Base-by-base conservation (phyloP, 1,139 yeast genomes). In the Kodamaea derodonti region DNA sequence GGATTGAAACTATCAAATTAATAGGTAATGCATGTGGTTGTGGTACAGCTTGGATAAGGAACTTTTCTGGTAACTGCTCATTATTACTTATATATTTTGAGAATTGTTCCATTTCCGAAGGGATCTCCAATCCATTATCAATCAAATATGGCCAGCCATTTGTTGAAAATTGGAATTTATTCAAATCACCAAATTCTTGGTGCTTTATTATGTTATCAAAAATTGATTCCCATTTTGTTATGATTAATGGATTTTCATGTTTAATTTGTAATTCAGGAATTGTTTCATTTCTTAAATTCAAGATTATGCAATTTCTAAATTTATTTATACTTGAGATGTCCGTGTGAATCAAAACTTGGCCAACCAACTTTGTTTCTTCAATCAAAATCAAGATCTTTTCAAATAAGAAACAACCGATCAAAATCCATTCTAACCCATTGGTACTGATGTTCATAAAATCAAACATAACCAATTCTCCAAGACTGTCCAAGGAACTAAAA, bases 161-260 rank as follows among this genome's bases (percentile, higher is more conserved):
- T 1, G 72, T 61, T 1, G 84, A 72, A 40, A 76, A 54, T 47
- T 75, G 78, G 29, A 58, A 59, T 18, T 73, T 44, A 7, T 75
- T 69, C 2, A 71, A 53, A 12, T 41, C 37, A 4, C 20, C 24
- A 3, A 50, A 35, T 6, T 38, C 38, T 8, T 41, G 41, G 8
- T 36, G 35, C 14, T 39, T 33, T 28, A 46, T 37, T n/a, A 49
- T 33, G 32, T 53, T 47, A 38, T 49, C 36, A 35, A 63, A 38
- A 39, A 51, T 47, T 33, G 57, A 51, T 37, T 62, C 48, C 74
- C 80, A 75, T 48, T 73, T 72, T 14, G 58, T 48, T 4, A 64
- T 49, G 1, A 70, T 49, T 11, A 72, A 51, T 13, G 55, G 56
- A 32, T 64, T 62, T 10, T 47, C 48, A 20, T 67, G 62, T 23